These are phyloP conservation scores for Apium graveolens DNA, from an alignment of 129 eudicot genomes.

Conservation along the genomic window DNA sequence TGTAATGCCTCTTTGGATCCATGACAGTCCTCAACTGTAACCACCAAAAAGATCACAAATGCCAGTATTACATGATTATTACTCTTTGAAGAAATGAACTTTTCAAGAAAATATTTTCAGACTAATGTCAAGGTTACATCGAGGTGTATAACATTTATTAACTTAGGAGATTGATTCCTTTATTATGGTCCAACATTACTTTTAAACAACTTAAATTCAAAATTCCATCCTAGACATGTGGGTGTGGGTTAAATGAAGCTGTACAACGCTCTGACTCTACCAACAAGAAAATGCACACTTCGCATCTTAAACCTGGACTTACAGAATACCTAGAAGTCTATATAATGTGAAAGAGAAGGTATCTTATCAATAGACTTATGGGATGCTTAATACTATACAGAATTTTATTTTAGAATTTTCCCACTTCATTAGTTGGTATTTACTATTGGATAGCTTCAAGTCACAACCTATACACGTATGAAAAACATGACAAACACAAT, in stretches of 20 bases:
- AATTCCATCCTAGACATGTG: neutral
- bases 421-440: neutral
- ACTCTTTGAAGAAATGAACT: neutral
- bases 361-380: neutral
- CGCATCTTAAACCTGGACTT: neutral
- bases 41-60: conserved; percentile 13
- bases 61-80: neutral
- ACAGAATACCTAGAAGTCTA: neutral
- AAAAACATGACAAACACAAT: too few species aligned
- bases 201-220: neutral
- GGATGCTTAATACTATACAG: neutral
- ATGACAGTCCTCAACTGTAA: conserved; percentile 70
- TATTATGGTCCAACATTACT: neutral
- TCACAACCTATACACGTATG: too few species aligned
- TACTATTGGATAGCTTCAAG: neutral
- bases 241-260: neutral
- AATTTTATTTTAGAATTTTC: neutral
- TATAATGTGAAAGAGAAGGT: neutral
- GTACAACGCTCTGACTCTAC: neutral
- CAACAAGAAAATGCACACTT: neutral
- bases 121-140: neutral
- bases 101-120: conserved; percentile 2
- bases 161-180: neutral
- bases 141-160: neutral
- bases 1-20: conserved; percentile 97